Evolutionary conservation across 2,329 filamentous ascomycete species (phyloP).

Genomic region (Monilinia vaccinii-corymbosi): DNA sequence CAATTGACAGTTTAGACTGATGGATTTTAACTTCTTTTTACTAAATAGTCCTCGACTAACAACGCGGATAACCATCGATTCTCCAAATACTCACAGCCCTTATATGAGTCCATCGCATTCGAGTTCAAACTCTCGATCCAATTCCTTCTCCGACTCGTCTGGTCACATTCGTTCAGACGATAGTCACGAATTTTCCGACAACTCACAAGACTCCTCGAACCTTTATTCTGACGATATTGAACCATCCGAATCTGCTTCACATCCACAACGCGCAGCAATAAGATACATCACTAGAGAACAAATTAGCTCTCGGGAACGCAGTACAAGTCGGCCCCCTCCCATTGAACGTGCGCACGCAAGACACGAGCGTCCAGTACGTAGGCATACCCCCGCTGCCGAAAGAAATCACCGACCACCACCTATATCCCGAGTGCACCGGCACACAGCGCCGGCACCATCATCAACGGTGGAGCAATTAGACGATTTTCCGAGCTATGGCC

Average conservation of each 20-base stretch:
- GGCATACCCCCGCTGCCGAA: constrained; percentile 25
- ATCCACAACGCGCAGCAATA: constrained; percentile 21
- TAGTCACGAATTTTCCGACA: constrained; percentile 33
- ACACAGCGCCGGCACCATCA: constrained; percentile 41
- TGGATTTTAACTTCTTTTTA: neutral
- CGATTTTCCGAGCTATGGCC: constrained; percentile 46
- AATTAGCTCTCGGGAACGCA: constrained; percentile 12
- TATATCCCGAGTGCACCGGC: constrained; percentile 34
- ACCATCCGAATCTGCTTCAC: constrained; percentile 51
- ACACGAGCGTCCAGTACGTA: constrained; percentile 30
- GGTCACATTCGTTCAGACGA: constrained; percentile 27
- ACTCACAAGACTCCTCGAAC: constrained; percentile 29
- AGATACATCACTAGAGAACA: constrained; percentile 21
- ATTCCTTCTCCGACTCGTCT: constrained; percentile 26
- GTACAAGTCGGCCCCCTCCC: constrained; percentile 31
- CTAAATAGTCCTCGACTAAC: neutral
- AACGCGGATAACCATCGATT: constrained; percentile 21
- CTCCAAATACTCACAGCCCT: constrained; percentile 9
- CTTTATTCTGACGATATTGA: constrained; percentile 42
- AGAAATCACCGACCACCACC: constrained; percentile 31
- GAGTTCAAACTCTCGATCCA: constrained; percentile 20
- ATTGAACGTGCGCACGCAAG: constrained; percentile 24
- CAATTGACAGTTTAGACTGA: neutral
- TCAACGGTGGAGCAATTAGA: constrained; percentile 58
- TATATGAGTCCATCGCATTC: constrained; percentile 22